Conservation (phyloP, 495 filamentous ascomycete species). For the Podospora pseudoanserina region DNA sequence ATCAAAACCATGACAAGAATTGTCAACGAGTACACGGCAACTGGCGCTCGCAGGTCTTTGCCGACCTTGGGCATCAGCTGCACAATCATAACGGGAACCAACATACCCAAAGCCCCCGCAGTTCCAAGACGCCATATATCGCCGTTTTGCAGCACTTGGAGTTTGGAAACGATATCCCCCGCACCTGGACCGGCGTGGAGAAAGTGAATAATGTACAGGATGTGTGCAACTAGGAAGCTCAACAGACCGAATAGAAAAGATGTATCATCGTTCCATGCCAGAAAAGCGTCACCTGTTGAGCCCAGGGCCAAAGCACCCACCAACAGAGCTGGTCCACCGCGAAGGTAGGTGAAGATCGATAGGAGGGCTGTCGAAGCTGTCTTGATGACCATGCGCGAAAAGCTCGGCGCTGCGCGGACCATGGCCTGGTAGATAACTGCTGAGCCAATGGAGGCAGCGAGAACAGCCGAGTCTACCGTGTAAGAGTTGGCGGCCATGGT, state of each 20-base stretch:
- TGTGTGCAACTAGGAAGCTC: slow-evolving; percentile 27
- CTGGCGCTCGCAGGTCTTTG: slow-evolving; percentile 45
- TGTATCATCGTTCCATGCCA: slow-evolving; percentile 26
- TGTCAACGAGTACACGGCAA: slow-evolving; percentile 49
- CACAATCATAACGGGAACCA: slow-evolving; percentile 18
- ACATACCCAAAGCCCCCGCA: slow-evolving; percentile 7
- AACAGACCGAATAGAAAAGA: slow-evolving; percentile 26
- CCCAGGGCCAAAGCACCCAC: slow-evolving; percentile 23
- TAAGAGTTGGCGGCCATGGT: neutral
- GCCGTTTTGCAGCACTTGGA: neutral
- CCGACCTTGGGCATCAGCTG: slow-evolving; percentile 22
- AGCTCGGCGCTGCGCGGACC: slow-evolving; percentile 16
- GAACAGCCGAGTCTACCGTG: slow-evolving; percentile 12
- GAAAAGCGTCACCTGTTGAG: slow-evolving; percentile 27
- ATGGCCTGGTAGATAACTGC: slow-evolving; percentile 21
- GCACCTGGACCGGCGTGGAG: neutral
- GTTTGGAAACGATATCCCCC: neutral
- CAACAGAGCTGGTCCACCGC: slow-evolving; percentile 12
- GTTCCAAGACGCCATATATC: slow-evolving; percentile 5
- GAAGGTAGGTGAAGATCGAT: slow-evolving; percentile 11
- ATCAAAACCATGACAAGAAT: slow-evolving; percentile 40
- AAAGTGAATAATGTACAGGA: slow-evolving; percentile 27
- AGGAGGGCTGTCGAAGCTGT: slow-evolving; percentile 28
- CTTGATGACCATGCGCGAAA: slow-evolving; percentile 23
- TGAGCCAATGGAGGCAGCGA: slow-evolving; percentile 21